These are phyloP conservation scores for Trichosporon coremiiforme DNA, from an alignment of 1,284 basidiomycete species.

Conservation along the genomic window DNA sequence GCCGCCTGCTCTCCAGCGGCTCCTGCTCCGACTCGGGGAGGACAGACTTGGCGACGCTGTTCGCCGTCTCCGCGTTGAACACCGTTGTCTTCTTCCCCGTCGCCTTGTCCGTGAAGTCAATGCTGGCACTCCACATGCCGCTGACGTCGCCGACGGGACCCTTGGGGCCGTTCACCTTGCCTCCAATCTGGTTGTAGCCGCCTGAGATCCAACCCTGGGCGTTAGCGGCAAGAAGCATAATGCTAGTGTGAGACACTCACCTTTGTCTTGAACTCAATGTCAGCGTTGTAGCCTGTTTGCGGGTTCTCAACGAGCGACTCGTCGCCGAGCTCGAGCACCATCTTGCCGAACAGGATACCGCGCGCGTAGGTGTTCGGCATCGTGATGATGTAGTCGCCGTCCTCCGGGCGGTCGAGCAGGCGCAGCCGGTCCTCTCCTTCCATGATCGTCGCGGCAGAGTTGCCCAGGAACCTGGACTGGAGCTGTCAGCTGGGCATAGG, in stretches of 20 bases:
- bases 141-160: conserved; percentile 79
- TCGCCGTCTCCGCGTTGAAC: conserved; percentile 80
- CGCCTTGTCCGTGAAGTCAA: conserved; percentile 80
- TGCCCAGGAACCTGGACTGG: conserved; percentile 87
- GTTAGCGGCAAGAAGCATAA: neutral
- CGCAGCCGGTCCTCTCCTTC: conserved; percentile 90
- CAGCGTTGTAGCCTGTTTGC: conserved; percentile 71
- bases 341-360: conserved; percentile 96
- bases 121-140: conserved; percentile 87
- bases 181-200: conserved; percentile 89
- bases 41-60: conserved; percentile 78
- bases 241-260: conserved; percentile 42
- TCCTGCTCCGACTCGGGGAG: conserved; percentile 85
- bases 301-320: conserved; percentile 82
- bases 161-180: conserved; percentile 67
- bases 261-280: conserved; percentile 98
- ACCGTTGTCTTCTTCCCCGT: conserved; percentile 71
- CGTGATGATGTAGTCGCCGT: conserved; percentile 64
- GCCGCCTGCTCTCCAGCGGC: conserved; percentile 81
- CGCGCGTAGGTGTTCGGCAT: conserved; percentile 98
- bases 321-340: conserved; percentile 96
- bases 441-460: conserved; percentile 92
- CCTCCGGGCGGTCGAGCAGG: conserved; percentile 75
- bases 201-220: conserved; percentile 92
- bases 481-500: neutral